Percentiles rank a stretch among this genome's conserved stretches.
Conservation (phyloP, 352 stramenopile species). For the Phytophthora nicotianae region DNA sequence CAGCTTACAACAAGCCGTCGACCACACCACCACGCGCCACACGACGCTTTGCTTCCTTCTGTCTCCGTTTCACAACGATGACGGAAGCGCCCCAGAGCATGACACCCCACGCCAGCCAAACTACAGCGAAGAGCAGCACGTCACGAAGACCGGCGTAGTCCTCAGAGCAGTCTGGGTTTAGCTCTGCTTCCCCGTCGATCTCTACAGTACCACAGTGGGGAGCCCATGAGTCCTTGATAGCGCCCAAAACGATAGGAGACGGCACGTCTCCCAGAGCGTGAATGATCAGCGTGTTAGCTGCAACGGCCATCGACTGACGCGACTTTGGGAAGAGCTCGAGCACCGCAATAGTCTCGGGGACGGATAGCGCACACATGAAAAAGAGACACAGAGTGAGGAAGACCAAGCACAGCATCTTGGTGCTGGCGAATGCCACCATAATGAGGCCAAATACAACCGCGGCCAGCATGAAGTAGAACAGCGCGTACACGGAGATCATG, state of each 20-base stretch:
- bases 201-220: conserved; percentile 84
- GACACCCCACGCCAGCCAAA: conserved; percentile 79
- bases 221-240: conserved; percentile 93
- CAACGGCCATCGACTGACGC: conserved; percentile 90
- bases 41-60: conserved; percentile 29
- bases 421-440: conserved; percentile 63
- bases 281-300: conserved; percentile 91
- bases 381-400: conserved; percentile 76
- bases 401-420: conserved; percentile 62
- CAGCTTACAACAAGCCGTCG: conserved; percentile 23
- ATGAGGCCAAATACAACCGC: conserved; percentile 61
- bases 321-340: conserved; percentile 90
- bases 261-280: conserved; percentile 95
- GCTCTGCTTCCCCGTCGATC: conserved; percentile 54
- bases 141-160: conserved; percentile 66
- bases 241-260: conserved; percentile 92
- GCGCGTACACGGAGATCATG: conserved; percentile 61
- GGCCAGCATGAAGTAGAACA: conserved; percentile 71
- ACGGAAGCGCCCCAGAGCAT: conserved; percentile 65
- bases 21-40: conserved; percentile 24
- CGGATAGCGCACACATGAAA: conserved; percentile 76
- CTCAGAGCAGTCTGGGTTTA: conserved; percentile 71
- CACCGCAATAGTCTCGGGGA: conserved; percentile 85
- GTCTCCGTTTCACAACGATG: conserved; percentile 41
- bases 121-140: conserved; percentile 74